phyloP scores from a whole-genome alignment of 2,329 filamentous ascomycete species.

The Fusarium veterinarium region DNA sequence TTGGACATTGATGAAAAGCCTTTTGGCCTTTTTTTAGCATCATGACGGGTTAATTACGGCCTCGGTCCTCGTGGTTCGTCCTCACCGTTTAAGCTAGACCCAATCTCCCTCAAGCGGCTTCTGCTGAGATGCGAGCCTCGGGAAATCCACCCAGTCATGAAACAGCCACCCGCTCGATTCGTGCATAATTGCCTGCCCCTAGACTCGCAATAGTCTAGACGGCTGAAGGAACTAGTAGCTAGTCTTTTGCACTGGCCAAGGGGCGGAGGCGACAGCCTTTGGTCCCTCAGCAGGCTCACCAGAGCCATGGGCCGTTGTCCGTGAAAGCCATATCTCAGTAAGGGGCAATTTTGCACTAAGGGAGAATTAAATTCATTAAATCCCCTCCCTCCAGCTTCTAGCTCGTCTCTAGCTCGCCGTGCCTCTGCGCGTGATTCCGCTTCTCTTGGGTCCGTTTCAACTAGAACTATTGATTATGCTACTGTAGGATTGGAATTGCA shows the following conservation, averaged over 20 bases:
- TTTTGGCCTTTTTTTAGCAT: constrained; percentile 35
- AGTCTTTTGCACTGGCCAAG: constrained; percentile 5
- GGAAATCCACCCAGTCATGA: constrained; percentile 18
- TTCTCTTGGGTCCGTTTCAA: neutral
- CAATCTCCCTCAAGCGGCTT: constrained; percentile 4
- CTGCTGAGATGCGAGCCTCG: constrained; percentile 6
- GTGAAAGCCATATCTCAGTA: constrained; percentile 23
- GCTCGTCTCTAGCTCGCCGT: constrained; percentile 21
- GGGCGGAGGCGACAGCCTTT: constrained; percentile 11
- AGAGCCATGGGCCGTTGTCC: neutral
- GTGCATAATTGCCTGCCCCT: neutral
- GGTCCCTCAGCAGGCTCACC: neutral
- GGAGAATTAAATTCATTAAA: neutral
- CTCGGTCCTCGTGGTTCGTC: constrained; percentile 21
- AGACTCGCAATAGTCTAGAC: constrained; percentile 6
- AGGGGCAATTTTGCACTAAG: constrained; percentile 16
- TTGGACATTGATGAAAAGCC: constrained; percentile 1
- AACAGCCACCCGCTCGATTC: constrained; percentile 35
- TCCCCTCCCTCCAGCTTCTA: constrained; percentile 25
- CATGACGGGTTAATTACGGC: constrained; percentile 40
- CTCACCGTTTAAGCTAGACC: constrained; percentile 36
- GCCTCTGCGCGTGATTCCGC: constrained; percentile 34
- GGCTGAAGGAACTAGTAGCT: constrained; percentile 7
- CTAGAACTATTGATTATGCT: constrained; percentile 24
- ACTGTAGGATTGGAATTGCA: neutral